Evolutionary conservation across 2,329 filamentous ascomycete genomes (phyloP).

Genomic region (Hypoxylon sp.): DNA sequence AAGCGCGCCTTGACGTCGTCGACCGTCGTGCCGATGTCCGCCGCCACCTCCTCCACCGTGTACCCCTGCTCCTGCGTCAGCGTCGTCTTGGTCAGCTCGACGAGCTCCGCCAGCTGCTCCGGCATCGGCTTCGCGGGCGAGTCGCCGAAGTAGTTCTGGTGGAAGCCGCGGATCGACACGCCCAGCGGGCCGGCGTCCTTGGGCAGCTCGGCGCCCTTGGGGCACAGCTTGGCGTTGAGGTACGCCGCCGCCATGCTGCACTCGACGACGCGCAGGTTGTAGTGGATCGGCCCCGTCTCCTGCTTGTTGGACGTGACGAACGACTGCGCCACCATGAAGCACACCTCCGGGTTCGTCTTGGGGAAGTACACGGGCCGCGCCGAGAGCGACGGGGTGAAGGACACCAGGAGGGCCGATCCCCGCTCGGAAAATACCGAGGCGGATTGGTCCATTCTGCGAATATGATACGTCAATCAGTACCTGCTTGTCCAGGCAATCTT

Average conservation of each 20-base stretch:
- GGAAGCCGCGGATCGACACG: slow-evolving; percentile 84
- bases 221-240: slow-evolving; percentile 66
- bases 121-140: slow-evolving; percentile 60
- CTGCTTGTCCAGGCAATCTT: slow-evolving; percentile 36
- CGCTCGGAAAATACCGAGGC: slow-evolving; percentile 92
- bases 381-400: slow-evolving; percentile 80
- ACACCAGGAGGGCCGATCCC: slow-evolving; percentile 87
- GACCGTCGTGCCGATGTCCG: slow-evolving; percentile 72
- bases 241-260: slow-evolving; percentile 85
- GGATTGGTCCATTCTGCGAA: slow-evolving; percentile 87
- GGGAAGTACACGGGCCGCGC: slow-evolving; percentile 85
- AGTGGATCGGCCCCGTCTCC: slow-evolving; percentile 90
- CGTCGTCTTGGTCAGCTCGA: slow-evolving; percentile 73
- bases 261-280: slow-evolving; percentile 96
- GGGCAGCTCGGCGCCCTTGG: slow-evolving; percentile 68
- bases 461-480: slow-evolving; percentile 4
- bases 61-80: slow-evolving; percentile 84
- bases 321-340: slow-evolving; percentile 92
- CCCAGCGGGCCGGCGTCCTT: slow-evolving; percentile 83
- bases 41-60: slow-evolving; percentile 83
- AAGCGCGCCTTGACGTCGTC: slow-evolving; percentile 78
- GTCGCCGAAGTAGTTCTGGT: slow-evolving; percentile 77
- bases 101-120: slow-evolving; percentile 76
- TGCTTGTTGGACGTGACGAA: slow-evolving; percentile 96
- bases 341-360: slow-evolving; percentile 79